Base-by-base conservation (phyloP, 2,329 filamentous ascomycete species). In the Pleurostoma richardsiae region DNA sequence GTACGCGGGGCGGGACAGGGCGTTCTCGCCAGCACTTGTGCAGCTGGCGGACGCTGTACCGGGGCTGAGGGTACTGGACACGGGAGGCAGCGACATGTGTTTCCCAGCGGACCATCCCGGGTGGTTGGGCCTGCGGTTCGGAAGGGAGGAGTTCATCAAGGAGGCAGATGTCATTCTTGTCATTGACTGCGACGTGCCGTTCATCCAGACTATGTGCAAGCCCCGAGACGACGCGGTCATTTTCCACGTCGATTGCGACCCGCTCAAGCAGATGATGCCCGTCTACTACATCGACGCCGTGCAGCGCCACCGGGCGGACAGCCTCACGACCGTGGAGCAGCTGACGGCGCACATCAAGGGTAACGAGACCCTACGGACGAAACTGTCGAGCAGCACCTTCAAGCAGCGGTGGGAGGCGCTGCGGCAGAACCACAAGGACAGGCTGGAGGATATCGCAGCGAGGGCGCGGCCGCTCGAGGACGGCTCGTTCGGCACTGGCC, bases 161-260 rank as follows among this genome's bases (percentile, higher is more conserved):
- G 81, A 81, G 0, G 89, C 91, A 1, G 92, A 96, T 62, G 80
- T 90, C 8, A 95, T 96, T 49, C 55, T 96, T 1, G 85, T 96
- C 3, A 61, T 95, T 28, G 87, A 96, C 64, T 95, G 90, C 53
- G 91, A 96, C 59, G 90, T 96, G 0, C 91, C 91, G 0, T 96
- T 90, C 90, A 90, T 96, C 46, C 83, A 85, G n/a, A 94, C 89
- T 0, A 81, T 82, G 11, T 82, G 79, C 63, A 72, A 72, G 52
- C 82, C 82, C 0, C 63, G 63, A 2, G 62, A 68, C 3, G 70
- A 74, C 11, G 76, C 77, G 26, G 72, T 70, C 51, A 68, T 86
- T 46, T 84, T 79, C 65, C 82, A 86, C 56, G 73, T 86, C 40
- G 82, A 86, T 54, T 71, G 83, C 42, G 82, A 86, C 53, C 80